Evolutionary conservation across 768 basidiomycete species (phyloP).

Genomic region (Amanita muscaria): DNA sequence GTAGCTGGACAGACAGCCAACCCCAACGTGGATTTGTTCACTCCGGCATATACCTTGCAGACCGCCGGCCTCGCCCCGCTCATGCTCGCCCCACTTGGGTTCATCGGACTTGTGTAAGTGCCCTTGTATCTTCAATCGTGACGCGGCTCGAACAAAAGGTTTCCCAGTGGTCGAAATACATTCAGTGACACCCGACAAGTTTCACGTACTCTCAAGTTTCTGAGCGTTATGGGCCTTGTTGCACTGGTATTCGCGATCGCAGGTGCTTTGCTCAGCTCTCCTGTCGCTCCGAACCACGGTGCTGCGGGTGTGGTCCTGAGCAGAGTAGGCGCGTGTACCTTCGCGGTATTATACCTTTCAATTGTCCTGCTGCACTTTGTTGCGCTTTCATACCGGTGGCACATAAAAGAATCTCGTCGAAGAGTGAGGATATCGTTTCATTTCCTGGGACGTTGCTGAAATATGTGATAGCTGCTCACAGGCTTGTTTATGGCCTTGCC

Average conservation of each 20-base stretch:
- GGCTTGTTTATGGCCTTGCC: constrained; percentile 50
- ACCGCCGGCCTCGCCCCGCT: constrained; percentile 32
- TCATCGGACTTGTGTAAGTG: constrained; percentile 43
- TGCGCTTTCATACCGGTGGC: constrained; percentile 38
- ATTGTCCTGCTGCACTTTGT: constrained; percentile 32
- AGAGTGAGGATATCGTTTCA: constrained; percentile 25
- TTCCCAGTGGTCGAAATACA: constrained; percentile 37
- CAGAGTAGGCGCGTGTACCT: constrained; percentile 34
- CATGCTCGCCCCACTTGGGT: constrained; percentile 35
- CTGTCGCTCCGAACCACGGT: constrained; percentile 23
- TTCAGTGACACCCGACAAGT: constrained; percentile 42
- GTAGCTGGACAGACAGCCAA: constrained; percentile 43
- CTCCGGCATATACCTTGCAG: constrained; percentile 45
- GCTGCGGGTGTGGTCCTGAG: constrained; percentile 31
- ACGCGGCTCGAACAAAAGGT: constrained; percentile 12
- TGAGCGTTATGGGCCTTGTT: constrained; percentile 28
- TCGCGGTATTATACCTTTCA: constrained; percentile 31
- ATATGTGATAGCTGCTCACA: constrained; percentile 37
- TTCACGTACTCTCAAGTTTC: constrained; percentile 26
- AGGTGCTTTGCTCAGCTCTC: constrained; percentile 37
- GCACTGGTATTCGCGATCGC: constrained; percentile 36
- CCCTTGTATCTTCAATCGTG: constrained; percentile 10
- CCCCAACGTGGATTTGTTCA: constrained; percentile 34
- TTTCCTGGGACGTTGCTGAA: constrained; percentile 1
- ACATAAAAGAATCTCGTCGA: constrained; percentile 37